phyloP scores from a whole-genome alignment of 257 asterid genomes.

The Solanum arcanum region DNA sequence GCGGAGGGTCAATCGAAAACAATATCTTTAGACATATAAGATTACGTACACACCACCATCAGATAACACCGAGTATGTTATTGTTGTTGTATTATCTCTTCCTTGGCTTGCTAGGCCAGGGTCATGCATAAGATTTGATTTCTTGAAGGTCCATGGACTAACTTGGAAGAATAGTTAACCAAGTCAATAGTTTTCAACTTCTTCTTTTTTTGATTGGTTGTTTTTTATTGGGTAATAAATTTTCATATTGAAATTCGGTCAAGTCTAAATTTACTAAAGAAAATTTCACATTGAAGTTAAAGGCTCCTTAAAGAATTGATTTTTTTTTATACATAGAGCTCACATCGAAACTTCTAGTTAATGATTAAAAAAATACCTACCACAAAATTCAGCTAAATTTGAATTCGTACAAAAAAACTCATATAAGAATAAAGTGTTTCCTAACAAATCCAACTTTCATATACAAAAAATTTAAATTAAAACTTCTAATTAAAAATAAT shows the following conservation, averaged over 20 bases:
- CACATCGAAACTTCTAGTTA: neutral
- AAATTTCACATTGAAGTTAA: neutral
- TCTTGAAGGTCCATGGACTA: neutral
- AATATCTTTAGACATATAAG: too few relatives aligned
- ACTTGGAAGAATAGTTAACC: neutral
- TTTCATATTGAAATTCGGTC: neutral
- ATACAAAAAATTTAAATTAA: rapidly evolving
- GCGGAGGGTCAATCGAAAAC: too few relatives aligned
- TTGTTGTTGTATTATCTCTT: too few relatives aligned
- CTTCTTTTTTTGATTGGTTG: neutral
- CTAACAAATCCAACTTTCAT: neutral
- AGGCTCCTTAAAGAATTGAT: neutral
- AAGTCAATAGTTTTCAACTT: neutral
- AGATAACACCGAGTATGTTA: too few relatives aligned
- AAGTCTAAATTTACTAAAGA: neutral
- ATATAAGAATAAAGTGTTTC: rapidly evolving
- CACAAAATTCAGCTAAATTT: neutral
- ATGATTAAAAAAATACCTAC: neutral
- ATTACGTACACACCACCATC: too few relatives aligned
- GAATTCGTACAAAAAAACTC: neutral
- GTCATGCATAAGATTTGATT: neutral
- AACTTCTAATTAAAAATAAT: neutral
- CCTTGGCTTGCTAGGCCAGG: too few relatives aligned
- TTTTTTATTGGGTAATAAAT: neutral
- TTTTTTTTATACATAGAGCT: neutral